Percentiles rank a stretch among this genome's conserved stretches.
phyloP scores from a whole-genome alignment of 2,329 filamentous ascomycete species.

The Alternaria sp. region DNA sequence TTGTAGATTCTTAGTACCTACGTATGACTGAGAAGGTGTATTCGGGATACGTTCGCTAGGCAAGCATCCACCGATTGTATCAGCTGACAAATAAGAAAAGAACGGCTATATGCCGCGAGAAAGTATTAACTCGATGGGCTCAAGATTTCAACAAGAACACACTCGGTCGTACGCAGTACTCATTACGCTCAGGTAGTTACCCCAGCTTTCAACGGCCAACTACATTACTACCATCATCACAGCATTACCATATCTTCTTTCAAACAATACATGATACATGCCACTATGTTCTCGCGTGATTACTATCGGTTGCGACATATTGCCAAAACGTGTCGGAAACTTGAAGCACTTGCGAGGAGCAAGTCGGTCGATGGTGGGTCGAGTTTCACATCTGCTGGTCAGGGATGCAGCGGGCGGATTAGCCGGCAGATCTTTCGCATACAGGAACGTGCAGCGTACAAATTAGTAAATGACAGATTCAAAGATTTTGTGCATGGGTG shows the following conservation, averaged over 20 bases:
- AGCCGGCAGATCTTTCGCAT: not conserved
- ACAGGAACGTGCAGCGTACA: not conserved
- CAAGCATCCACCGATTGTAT: not conserved
- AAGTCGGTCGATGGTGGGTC: conserved; percentile 36
- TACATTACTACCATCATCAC: not conserved
- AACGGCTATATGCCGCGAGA: not conserved
- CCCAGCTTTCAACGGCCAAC: not conserved
- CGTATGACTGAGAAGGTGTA: not conserved
- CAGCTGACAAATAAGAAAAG: not conserved
- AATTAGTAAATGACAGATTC: not conserved
- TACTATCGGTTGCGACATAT: conserved; percentile 13
- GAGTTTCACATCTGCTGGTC: conserved; percentile 31
- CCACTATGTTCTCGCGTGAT: conserved; percentile 21
- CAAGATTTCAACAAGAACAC: not conserved
- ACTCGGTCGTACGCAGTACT: not conserved
- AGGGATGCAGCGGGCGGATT: not conserved
- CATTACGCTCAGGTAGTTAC: not conserved
- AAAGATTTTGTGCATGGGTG: not conserved
- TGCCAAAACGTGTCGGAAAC: conserved; percentile 18
- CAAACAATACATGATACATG: conserved; percentile 6
- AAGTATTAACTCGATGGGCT: fast-evolving
- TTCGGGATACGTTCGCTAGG: not conserved
- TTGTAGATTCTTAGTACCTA: conserved; percentile 12
- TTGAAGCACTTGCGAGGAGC: conserved; percentile 24
- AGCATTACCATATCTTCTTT: conserved; percentile 9